A percentile compares a stretch with the other conserved stretches of the same genome.
These are phyloP conservation scores for Aspergillus proliferans DNA, from an alignment of 2,329 filamentous ascomycete species.

Conservation along the genomic window DNA sequence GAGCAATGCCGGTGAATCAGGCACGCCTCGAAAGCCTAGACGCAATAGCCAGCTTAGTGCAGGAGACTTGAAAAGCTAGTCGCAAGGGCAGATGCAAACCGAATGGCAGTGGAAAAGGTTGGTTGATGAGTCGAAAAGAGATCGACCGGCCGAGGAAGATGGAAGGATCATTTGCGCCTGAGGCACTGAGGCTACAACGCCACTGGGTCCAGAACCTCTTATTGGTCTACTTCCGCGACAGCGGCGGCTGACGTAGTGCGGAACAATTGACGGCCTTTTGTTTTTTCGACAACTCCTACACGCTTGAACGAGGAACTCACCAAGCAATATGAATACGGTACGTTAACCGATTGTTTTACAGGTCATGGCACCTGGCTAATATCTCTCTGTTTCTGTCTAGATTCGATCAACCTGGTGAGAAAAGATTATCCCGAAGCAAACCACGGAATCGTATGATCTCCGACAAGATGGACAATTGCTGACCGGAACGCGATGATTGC, in stretches of 20 bases:
- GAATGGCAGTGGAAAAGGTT: neutral
- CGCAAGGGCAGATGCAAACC: neutral
- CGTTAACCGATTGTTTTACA: constrained; percentile 12
- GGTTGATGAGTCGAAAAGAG: neutral
- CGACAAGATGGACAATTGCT: neutral
- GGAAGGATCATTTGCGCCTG: neutral
- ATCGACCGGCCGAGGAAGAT: too few species aligned
- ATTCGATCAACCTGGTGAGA: constrained; percentile 55
- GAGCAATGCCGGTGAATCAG: neutral
- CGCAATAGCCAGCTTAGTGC: too few species aligned
- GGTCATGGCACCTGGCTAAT: neutral
- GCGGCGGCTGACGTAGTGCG: neutral
- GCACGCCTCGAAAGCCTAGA: too few species aligned
- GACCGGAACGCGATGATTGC: constrained; percentile 10
- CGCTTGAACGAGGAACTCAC: neutral
- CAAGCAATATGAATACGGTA: constrained; percentile 49
- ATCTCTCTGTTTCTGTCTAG: constrained; percentile 27
- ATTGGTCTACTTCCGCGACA: too few species aligned
- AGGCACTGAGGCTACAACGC: neutral
- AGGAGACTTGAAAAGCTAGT: too few species aligned
- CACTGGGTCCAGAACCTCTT: neutral
- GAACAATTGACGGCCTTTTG: neutral
- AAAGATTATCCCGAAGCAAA: neutral
- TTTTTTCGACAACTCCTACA: neutral
- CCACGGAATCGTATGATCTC: constrained; percentile 1